These are phyloP conservation scores for Termitomyces bulborhizus DNA, from an alignment of 768 basidiomycete species.

Conservation along the genomic window DNA sequence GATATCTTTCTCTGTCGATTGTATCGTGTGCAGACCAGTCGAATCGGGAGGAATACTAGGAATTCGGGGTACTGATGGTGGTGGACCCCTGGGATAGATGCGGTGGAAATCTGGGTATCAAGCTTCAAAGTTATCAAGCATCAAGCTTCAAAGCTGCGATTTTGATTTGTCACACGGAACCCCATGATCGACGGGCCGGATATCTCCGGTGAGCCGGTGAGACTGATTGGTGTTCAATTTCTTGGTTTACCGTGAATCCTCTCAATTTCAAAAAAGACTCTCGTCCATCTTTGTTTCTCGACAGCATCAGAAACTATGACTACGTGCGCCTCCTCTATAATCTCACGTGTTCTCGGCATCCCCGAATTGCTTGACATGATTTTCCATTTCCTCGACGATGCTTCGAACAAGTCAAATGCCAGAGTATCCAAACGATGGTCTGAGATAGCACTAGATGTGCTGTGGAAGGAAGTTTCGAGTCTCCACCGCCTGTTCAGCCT, in stretches of 20 bases:
- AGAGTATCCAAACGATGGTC: slow-evolving; percentile 57
- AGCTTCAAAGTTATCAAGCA: slow-evolving; percentile 6
- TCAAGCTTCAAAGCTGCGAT: too few species aligned
- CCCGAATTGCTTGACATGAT: slow-evolving; percentile 58
- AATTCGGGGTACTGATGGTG: slow-evolving; percentile 9
- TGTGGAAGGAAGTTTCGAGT: slow-evolving; percentile 52
- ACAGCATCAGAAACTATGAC: background rate
- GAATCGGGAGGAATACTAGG: slow-evolving; percentile 17
- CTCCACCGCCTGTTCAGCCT: slow-evolving; percentile 39
- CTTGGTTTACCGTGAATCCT: background rate
- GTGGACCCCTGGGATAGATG: slow-evolving; percentile 26
- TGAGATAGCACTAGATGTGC: slow-evolving; percentile 45
- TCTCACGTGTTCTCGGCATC: slow-evolving; percentile 40
- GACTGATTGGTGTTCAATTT: background rate
- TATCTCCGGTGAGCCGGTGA: background rate
- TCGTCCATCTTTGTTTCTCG: background rate
- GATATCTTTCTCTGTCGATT: slow-evolving; percentile 67
- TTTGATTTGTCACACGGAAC: too few species aligned
- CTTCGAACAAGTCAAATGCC: slow-evolving; percentile 38
- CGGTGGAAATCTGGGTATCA: slow-evolving; percentile 62
- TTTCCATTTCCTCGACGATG: slow-evolving; percentile 38
- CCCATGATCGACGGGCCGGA: background rate
- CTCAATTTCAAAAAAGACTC: background rate
- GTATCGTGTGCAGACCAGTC: slow-evolving; percentile 35
- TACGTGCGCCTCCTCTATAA: slow-evolving; percentile 1